Conservation (phyloP, 805 yeast genomes). For the Lipomyces lipofer region DNA sequence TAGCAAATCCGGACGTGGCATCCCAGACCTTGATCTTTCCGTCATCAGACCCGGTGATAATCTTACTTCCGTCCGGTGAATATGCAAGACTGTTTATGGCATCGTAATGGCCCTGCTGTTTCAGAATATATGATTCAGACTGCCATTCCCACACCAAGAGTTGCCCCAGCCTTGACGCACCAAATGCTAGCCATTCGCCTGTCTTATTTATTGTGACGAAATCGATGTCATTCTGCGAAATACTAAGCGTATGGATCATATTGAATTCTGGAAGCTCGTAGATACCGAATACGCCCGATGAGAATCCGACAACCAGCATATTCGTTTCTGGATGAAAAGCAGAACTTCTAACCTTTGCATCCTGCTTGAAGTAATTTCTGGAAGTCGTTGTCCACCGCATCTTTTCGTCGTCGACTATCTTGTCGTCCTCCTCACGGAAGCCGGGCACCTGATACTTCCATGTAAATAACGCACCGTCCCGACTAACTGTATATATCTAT, state of each 20-base stretch:
- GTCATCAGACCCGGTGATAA: slow-evolving; percentile 94
- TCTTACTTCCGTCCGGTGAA: slow-evolving; percentile 90
- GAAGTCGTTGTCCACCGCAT: slow-evolving; percentile 78
- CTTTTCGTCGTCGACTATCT: slow-evolving; percentile 41
- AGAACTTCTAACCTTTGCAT: slow-evolving; percentile 71
- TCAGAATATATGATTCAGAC: slow-evolving; percentile 88
- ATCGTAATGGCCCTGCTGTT: slow-evolving; percentile 97
- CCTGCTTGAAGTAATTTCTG: slow-evolving; percentile 73
- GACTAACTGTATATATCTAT: slow-evolving; percentile 78
- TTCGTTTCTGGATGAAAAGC: slow-evolving; percentile 75
- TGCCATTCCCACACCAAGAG: slow-evolving; percentile 98
- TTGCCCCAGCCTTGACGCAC: slow-evolving; percentile 89
- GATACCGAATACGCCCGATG: slow-evolving; percentile 84
- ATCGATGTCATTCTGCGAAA: slow-evolving; percentile 89
- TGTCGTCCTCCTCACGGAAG: slow-evolving; percentile 49
- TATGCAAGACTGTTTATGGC: slow-evolving; percentile 79
- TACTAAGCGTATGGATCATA: slow-evolving; percentile 78
- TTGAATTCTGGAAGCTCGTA: slow-evolving; percentile 83
- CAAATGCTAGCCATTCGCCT: slow-evolving; percentile 98
- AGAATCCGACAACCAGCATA: slow-evolving; percentile 82
- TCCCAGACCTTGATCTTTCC: slow-evolving; percentile 98
- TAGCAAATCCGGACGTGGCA: slow-evolving; percentile 84
- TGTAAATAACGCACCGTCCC: slow-evolving; percentile 89
- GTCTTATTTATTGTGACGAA: slow-evolving; percentile 74
- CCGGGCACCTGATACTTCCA: slow-evolving; percentile 77